Base-by-base conservation (phyloP, 192 early-diverging fungal species). In the Thamnidium elegans region DNA sequence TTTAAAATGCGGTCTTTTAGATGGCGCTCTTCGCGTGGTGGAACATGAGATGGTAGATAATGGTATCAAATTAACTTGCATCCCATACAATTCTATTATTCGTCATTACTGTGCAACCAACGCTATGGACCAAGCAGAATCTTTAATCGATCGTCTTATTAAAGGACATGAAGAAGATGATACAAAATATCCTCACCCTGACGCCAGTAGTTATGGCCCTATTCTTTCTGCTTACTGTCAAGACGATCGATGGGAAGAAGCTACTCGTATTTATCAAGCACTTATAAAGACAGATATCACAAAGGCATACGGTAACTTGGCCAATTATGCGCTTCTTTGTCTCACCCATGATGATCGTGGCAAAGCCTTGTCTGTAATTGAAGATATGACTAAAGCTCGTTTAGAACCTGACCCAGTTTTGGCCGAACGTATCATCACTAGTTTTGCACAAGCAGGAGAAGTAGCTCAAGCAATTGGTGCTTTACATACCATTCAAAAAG, bases 171-270 rank as follows among this genome's bases (percentile, higher is more conserved):
- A 39, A 39, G 36, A 39, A 39, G 36, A 39, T 6, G 47, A 64
- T 21, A 23, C 67, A 0, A 15, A 50, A 14, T 50, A 68, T 8
- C 74, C 74, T 32, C 8, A 51, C 3, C 74, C 74, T 7, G 70
- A 68, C 31, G 69, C 74, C n/a, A 65, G 62, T 55, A 76, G 65
- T 42, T 76, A 61, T 60, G 74, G 74, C n/a, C 65, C 69, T 19
- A 63, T 76, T 42, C 39, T 76, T 0, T 61, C 66, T 30, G 55
- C 65, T 10, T 63, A 63, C 4, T 68, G 62, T 32, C 59, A 73
- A 23, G 11, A 21, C 1, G 13, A 50, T 52, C 26, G 54, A 10
- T 48, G 70, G 21, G 62, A 70, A 15, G 26, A 60, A 11, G 66
- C 69, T 21, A 58, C 50, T 2, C 7, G 48, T 39, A 45, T 62